Percentiles rank a stretch among this genome's conserved stretches.
These are phyloP conservation scores for Fusarium sp. DNA, from an alignment of 2,329 filamentous ascomycete genomes.

Conservation along the genomic window DNA sequence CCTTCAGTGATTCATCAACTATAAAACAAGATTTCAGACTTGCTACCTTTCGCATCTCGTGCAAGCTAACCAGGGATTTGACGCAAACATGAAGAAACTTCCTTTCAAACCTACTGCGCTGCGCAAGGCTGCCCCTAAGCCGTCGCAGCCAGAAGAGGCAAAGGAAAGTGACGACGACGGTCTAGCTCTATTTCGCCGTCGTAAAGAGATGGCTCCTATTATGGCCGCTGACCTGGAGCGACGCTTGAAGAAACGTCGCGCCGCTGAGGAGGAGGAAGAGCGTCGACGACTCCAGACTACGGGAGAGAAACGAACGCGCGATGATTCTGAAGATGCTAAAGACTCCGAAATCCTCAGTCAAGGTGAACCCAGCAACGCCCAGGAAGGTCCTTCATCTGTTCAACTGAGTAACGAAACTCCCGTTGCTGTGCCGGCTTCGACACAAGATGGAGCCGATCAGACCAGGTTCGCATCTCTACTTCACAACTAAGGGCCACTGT, in stretches of 20 bases:
- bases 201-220: conserved; percentile 62
- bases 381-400: neutral
- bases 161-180: conserved; percentile 49
- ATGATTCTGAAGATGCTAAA: conserved; percentile 31
- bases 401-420: conserved; percentile 4
- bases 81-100: conserved; percentile 54
- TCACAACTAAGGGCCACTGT: neutral
- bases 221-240: conserved; percentile 57
- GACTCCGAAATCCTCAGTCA: neutral
- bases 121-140: conserved; percentile 50
- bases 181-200: conserved; percentile 63
- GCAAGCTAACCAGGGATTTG: conserved; percentile 19
- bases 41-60: conserved; percentile 20
- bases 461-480: conserved; percentile 37
- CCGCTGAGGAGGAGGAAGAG: conserved; percentile 36
- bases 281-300: conserved; percentile 27
- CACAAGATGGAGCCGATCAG: conserved; percentile 25
- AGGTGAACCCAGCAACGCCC: neutral
- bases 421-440: conserved; percentile 23
- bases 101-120: conserved; percentile 64
- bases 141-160: conserved; percentile 29
- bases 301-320: conserved; percentile 41
- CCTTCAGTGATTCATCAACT: conserved; percentile 1
- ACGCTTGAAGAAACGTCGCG: conserved; percentile 42
- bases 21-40: neutral